Conservation (phyloP, 345 rosid species). For the Eucalyptus rudis region DNA sequence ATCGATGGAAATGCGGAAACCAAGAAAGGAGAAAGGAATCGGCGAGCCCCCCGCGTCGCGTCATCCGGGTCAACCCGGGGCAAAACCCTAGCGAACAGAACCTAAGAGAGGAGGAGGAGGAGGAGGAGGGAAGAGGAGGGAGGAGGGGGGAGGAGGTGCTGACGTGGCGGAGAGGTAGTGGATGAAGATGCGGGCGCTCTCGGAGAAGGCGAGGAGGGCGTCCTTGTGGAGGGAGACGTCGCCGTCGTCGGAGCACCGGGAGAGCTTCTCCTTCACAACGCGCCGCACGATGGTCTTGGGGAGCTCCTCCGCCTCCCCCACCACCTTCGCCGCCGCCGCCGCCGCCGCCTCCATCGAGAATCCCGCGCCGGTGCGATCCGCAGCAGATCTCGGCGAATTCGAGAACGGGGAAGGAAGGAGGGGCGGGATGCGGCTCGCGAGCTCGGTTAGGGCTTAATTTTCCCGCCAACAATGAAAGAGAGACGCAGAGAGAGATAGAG, state of each 20-base stretch:
- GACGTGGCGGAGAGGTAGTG: slow-evolving; percentile 72
- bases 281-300: slow-evolving; percentile 81
- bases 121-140: background rate
- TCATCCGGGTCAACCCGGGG: background rate
- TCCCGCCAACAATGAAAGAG: background rate
- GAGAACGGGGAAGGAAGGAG: background rate
- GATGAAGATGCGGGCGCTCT: slow-evolving; percentile 65
- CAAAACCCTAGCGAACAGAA: background rate
- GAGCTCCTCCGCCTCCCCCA: slow-evolving; percentile 59
- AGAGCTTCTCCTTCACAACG: slow-evolving; percentile 77
- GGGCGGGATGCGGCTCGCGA: background rate
- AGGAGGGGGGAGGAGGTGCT: background rate
- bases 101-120: background rate
- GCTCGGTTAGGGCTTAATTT: background rate
- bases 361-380: background rate
- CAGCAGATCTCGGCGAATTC: background rate
- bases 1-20: background rate
- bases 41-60: background rate
- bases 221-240: slow-evolving; percentile 51
- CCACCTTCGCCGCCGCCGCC: slow-evolving; percentile 38
- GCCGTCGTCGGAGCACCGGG: slow-evolving; percentile 52
- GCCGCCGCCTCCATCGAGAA: slow-evolving; percentile 12
- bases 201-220: slow-evolving; percentile 54
- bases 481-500: background rate
- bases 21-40: background rate